Percentiles rank a stretch among this genome's conserved stretches.
These are phyloP conservation scores for Penicillium herquei DNA, from an alignment of 495 filamentous ascomycete genomes.

Conservation along the genomic window DNA sequence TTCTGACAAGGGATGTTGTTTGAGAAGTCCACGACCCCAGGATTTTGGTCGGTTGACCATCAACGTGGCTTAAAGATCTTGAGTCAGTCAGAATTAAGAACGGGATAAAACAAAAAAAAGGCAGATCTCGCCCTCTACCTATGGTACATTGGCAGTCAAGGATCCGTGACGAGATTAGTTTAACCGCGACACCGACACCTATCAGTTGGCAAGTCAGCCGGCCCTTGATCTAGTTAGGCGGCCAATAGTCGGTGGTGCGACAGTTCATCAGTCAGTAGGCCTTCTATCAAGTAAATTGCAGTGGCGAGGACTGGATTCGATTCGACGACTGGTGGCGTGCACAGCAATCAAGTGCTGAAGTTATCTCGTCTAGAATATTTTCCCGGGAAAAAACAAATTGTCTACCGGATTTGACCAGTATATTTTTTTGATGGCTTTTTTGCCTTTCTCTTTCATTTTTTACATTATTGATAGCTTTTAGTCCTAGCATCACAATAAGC, in stretches of 20 bases:
- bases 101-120: not conserved
- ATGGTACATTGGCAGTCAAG: not conserved
- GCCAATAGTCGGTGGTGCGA: constrained; percentile 23
- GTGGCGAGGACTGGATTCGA: constrained; percentile 1
- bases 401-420: not conserved
- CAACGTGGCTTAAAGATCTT: constrained; percentile 15
- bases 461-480: not conserved
- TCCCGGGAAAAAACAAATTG: too few relatives aligned
- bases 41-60: constrained; percentile 5
- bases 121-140: not conserved
- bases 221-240: constrained; percentile 11
- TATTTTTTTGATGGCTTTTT: not conserved
- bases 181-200: constrained; percentile 16
- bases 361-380: constrained; percentile 4
- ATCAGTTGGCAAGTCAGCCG: constrained; percentile 24
- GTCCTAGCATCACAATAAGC: not conserved
- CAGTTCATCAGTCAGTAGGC: constrained; percentile 31
- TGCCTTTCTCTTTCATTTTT: not conserved
- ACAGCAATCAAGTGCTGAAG: constrained; percentile 1
- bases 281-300: constrained; percentile 6
- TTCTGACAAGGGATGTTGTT: not conserved
- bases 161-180: constrained; percentile 28
- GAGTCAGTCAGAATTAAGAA: not conserved
- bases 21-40: not conserved
- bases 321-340: constrained; percentile 1